These are phyloP conservation scores for Cryphonectria naterciae DNA, from an alignment of 2,329 filamentous ascomycete species.

Conservation along the genomic window DNA sequence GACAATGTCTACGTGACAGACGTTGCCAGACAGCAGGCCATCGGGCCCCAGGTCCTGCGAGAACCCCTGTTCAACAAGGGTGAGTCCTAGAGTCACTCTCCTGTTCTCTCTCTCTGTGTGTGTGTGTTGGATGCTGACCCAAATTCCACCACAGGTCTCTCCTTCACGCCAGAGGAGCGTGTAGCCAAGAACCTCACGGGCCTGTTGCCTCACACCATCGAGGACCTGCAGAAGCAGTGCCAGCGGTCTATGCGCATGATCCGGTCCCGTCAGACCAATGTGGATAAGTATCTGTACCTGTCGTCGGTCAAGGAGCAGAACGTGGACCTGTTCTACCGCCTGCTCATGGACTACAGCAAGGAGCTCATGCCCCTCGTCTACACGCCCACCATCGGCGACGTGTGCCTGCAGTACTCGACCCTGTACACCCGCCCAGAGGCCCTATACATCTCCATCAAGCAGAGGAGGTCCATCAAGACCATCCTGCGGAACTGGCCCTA, in stretches of 20 bases:
- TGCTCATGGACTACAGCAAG: conserved; percentile 76
- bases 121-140: not conserved
- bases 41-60: conserved; percentile 63
- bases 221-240: conserved; percentile 63
- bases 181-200: conserved; percentile 67
- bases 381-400: conserved; percentile 91
- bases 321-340: conserved; percentile 80
- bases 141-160: conserved; percentile 52
- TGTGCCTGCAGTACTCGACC: conserved; percentile 94
- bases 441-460: conserved; percentile 94
- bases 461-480: conserved; percentile 84
- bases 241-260: conserved; percentile 75
- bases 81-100: conserved; percentile 37
- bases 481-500: conserved; percentile 95
- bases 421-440: conserved; percentile 95
- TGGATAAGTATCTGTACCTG: conserved; percentile 86
- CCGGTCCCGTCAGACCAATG: conserved; percentile 66
- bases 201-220: conserved; percentile 66
- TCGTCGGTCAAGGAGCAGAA: conserved; percentile 76
- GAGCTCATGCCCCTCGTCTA: conserved; percentile 85
- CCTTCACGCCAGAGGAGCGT: conserved; percentile 67
- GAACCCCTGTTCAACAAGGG: conserved; percentile 71
- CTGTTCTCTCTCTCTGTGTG: no score
- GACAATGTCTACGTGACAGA: conserved; percentile 55
- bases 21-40: conserved; percentile 50